Evolutionary conservation across 805 yeast genomes (phyloP).

Genomic region (Debaryomyces tyrocola): DNA sequence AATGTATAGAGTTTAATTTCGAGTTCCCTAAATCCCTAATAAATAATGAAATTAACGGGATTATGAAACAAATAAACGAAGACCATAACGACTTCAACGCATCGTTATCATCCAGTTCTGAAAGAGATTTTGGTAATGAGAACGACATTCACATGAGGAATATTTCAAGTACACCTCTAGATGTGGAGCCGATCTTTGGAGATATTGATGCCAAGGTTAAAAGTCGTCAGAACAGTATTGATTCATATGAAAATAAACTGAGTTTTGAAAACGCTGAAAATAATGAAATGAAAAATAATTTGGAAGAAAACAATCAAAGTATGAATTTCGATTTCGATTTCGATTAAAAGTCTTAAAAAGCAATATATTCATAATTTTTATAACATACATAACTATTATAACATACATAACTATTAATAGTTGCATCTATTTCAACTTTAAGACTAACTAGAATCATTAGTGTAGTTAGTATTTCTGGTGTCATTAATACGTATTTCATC

Average conservation of each 20-base stretch:
- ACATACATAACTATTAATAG: too few relatives aligned
- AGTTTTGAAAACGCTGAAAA: not conserved
- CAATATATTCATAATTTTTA: not conserved
- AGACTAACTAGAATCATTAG: not conserved
- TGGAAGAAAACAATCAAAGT: not conserved
- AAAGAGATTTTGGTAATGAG: conserved; percentile 3
- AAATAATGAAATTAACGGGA: conserved; percentile 8
- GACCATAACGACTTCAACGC: not conserved
- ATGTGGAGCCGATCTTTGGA: not conserved
- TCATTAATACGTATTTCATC: not conserved
- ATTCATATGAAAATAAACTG: not conserved
- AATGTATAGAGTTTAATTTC: conserved; percentile 24
- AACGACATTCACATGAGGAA: not conserved
- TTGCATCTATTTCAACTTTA: not conserved
- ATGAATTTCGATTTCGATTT: conserved; percentile 8
- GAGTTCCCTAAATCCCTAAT: conserved; percentile 23
- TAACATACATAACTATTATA: not conserved
- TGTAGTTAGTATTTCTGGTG: not conserved
- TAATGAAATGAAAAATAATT: not conserved
- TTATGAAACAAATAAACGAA: conserved; percentile 4
- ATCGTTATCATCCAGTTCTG: not conserved
- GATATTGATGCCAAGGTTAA: not conserved
- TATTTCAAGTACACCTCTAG: not conserved
- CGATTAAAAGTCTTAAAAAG: not conserved
- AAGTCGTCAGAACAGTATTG: not conserved